Conservation (phyloP, 139 green algal genomes). For the Chlamydomonas schloesseri region DNA sequence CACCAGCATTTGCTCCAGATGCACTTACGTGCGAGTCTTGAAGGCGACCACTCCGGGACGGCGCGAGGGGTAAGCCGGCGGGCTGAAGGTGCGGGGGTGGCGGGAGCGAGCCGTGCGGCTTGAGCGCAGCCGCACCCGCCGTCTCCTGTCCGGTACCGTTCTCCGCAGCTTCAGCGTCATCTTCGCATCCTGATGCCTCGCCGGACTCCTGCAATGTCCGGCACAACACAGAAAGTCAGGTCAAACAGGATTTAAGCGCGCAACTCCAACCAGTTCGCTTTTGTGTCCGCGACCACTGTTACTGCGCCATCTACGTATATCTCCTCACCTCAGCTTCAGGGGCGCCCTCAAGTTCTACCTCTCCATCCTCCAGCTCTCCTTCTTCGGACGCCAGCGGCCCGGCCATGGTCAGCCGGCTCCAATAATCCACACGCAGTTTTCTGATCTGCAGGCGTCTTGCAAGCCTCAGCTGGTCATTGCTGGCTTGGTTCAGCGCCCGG, state of each 20-base stretch:
- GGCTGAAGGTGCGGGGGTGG: background rate
- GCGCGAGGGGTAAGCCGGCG: too few species aligned
- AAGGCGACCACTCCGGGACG: too few species aligned
- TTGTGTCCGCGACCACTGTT: too few species aligned
- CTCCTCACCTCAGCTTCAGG: slow-evolving; percentile 7
- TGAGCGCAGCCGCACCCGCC: too few species aligned
- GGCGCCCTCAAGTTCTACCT: slow-evolving; percentile 15
- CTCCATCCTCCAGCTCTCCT: slow-evolving; percentile 38
- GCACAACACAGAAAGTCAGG: background rate
- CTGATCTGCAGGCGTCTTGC: too few species aligned
- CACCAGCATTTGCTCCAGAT: too few species aligned
- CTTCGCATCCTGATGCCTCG: slow-evolving; percentile 29
- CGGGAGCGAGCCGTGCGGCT: background rate
- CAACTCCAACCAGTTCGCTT: too few species aligned
- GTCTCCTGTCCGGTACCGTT: background rate
- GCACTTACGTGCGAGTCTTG: too few species aligned
- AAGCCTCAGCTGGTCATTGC: too few species aligned
- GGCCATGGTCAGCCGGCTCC: too few species aligned
- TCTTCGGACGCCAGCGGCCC: background rate
- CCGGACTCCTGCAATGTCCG: slow-evolving; percentile 19
- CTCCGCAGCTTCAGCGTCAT: background rate
- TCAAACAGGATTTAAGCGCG: background rate
- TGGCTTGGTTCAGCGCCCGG: too few species aligned
- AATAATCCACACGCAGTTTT: too few species aligned
- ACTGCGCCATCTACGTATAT: background rate